Evolutionary conservation across 306 rosid genomes (phyloP), one percentile per base, ranked within the genome.

Genomic region (Abrus precatorius): DNA sequence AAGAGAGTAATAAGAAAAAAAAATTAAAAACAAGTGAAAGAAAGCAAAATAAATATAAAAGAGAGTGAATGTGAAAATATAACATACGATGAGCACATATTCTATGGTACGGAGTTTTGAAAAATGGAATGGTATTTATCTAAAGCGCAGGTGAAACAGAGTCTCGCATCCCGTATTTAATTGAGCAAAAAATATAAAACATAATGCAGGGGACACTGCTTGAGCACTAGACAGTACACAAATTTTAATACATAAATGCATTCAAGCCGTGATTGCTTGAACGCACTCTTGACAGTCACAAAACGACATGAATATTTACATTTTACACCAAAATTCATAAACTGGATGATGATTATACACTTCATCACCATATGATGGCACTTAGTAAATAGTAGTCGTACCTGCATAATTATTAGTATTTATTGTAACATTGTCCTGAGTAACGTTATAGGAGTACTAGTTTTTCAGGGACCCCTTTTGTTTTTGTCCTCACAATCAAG

Each of bases 401-500:
- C 61, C 33, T 41, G 55, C 70, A 34, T 43, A 64, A 20, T 61
- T 34, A 33, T n/a, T 12, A 66, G 28, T 9, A 43, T 2, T 53
- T 3, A 11, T 29, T 72, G 72, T 45, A 71, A 64, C 79, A 69
- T 76, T 69, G 30, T 59, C 49, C n/a, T 52, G 2, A 69, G 3
- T 49, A 57, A 33, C 68, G 27, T 64, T 56, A 34, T 33, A 14
- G 69, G n/a, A 60, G 60, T 7, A 8, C 40, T 6, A 49, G 12
- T 11, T 80, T 32, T 20, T 82, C 40, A 83, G 5, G 20, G 33
- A 63, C 83, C 83, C 41, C 63, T 79, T 55, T 66, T 86, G 62
- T 72, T 92, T 74, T 77, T 81, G 41, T 85, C 86, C 9, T 91
- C 95, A 43, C 11, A 85, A 9, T 84, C 97, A 60, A 94, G 97